A percentile compares a stretch with the other conserved stretches of the same genome.
These are phyloP conservation scores for Suillus americanus DNA, from an alignment of 768 basidiomycete genomes.

Conservation along the genomic window DNA sequence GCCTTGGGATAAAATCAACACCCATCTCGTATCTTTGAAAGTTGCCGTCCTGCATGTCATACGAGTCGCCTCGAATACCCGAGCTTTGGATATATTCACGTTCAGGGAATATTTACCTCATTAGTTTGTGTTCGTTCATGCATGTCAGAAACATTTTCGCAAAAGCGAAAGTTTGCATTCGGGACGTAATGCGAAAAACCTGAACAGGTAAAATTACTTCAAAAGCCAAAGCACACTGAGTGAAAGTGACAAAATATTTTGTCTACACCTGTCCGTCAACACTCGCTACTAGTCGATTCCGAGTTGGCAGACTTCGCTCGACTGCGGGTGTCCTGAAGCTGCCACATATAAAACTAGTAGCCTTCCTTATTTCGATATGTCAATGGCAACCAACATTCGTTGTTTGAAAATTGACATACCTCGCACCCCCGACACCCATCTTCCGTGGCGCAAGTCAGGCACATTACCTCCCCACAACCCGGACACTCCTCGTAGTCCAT, in stretches of 20 bases:
- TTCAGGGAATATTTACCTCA: background rate
- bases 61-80: background rate
- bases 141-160: background rate
- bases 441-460: background rate
- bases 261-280: background rate
- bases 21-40: too few species aligned
- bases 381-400: background rate
- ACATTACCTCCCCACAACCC: background rate
- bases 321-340: background rate
- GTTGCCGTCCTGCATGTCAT: background rate
- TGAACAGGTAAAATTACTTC: background rate
- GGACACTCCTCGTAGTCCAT: background rate
- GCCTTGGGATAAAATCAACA: too few species aligned
- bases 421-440: background rate
- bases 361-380: background rate
- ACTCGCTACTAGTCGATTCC: background rate
- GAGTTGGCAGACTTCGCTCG: background rate
- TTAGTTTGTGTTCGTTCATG: background rate
- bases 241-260: background rate
- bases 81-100: background rate
- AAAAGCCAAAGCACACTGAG: background rate
- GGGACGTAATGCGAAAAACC: background rate
- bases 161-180: background rate
- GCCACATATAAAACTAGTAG: background rate
- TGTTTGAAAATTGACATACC: background rate